A percentile compares a stretch with the other conserved stretches of the same genome.
Conservation (phyloP, 176 grass and related monocot species). For the Triticum monococcum region DNA sequence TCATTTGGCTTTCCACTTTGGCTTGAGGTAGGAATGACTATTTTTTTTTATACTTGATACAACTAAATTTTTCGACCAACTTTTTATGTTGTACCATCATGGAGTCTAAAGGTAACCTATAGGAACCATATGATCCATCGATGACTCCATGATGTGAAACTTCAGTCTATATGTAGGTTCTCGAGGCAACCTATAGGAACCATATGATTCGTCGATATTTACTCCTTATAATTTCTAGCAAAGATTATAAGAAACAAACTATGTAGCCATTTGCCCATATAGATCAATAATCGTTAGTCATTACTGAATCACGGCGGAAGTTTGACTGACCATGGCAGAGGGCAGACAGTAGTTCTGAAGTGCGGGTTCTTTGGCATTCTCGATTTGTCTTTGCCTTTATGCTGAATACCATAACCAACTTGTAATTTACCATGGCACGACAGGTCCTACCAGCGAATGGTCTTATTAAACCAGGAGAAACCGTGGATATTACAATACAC, state of each 20-base stretch:
- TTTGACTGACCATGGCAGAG: constrained; percentile 11
- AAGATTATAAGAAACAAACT: constrained; percentile 17
- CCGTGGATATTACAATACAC: constrained; percentile 68
- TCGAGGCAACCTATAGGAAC: background rate
- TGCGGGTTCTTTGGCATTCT: background rate
- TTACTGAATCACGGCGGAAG: background rate
- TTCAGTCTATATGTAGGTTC: constrained; percentile 23
- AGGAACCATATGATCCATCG: too few species aligned
- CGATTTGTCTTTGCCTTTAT: background rate
- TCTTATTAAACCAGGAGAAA: constrained; percentile 72
- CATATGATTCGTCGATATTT: constrained; percentile 15
- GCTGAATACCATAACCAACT: background rate
- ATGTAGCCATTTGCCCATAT: background rate
- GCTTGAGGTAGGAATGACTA: constrained; percentile 70
- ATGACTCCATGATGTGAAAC: background rate
- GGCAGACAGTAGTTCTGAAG: constrained; percentile 9
- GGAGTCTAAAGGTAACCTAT: too few species aligned
- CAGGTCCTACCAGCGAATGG: constrained; percentile 78
- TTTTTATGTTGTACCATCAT: background rate
- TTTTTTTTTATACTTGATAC: background rate
- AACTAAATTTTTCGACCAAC: background rate
- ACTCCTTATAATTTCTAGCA: background rate
- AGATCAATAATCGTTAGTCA: background rate
- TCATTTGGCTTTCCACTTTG: constrained; percentile 92
- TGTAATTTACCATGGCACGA: background rate